Evolutionary conservation across 2,329 filamentous ascomycete species (phyloP), one percentile per base, ranked within the genome.

Genomic region (Nannizzia gypsea): DNA sequence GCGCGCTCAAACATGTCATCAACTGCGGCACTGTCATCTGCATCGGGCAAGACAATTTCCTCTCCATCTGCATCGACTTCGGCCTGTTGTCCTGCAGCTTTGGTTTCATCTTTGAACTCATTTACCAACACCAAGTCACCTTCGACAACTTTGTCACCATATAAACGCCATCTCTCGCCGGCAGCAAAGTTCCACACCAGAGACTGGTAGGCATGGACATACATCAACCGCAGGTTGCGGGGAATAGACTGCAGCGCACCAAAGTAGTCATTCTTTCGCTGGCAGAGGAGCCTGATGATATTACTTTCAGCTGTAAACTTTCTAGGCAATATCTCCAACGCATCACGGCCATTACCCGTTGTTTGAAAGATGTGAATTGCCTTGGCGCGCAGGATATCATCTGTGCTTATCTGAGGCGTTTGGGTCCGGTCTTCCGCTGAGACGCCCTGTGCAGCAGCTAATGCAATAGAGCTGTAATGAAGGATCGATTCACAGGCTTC

Each of bases 161-260:
- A 87, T 2, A 83, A 76, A 46, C 84, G 82, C 87, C 90, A 95
- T 54, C 93, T 87, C 66, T 87, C 84, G 64, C 88, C 90, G 1
- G 84, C 89, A 11, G 84, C 88, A 65, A 84, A 83, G 75, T 99
- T 99, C 92, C 92, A 99, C 6, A 99, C 85, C 40, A 90, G 82
- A 4, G 89, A 95, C 72, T 99, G 93, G 74, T 96, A 97, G 3
- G 93, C 92, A 72, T 99, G 93, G 15, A 96, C 86, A 70, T 97
- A 99, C 88, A 99, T 96, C 61, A 90, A 83, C 48, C 90, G 83
- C 67, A 97, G 78, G 56, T 88, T 89, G 17, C 91, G 82, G 24
- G 87, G 88, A 63, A 99, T 91, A 59, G 82, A 81, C 69, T 87
- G 82, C 57, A 99, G 74, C 0, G 93, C 90, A 24, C 91, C 91